A percentile compares a stretch with the other conserved stretches of the same genome.
Evolutionary conservation across 352 stramenopile genomes (phyloP).

Genomic region (Salisapilia sapeloensis): DNA sequence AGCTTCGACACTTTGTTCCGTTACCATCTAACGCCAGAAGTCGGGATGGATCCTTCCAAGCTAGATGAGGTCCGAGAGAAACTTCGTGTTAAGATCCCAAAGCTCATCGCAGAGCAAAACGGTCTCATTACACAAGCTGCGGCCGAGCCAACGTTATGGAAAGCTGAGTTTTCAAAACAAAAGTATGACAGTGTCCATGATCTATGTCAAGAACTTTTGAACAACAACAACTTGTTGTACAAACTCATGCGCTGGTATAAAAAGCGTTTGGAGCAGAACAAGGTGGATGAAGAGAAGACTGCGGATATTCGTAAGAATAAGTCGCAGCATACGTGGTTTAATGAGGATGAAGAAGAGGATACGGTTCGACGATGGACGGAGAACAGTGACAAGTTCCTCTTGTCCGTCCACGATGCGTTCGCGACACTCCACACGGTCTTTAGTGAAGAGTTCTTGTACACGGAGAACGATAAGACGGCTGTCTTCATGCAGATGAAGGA

Average conservation of each 20-base stretch:
- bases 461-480: too few species aligned
- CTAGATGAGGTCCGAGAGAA: conserved; percentile 1
- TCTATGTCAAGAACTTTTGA: conserved; percentile 5
- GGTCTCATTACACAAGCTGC: conserved; percentile 3
- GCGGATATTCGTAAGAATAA: too few species aligned
- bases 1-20: conserved; percentile 4
- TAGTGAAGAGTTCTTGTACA: too few species aligned
- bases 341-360: too few species aligned
- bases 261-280: not conserved
- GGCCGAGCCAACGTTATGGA: conserved; percentile 6
- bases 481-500: conserved; percentile 11
- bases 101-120: conserved; percentile 4
- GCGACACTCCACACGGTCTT: too few species aligned
- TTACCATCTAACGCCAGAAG: conserved; percentile 2
- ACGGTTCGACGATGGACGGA: too few species aligned
- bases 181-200: conserved; percentile 9
- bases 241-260: conserved; percentile 7
- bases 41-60: conserved; percentile 1
- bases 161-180: conserved; percentile 5
- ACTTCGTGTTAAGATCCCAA: conserved; percentile 2
- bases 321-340: not conserved
- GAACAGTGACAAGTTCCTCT: too few species aligned
- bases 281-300: not conserved
- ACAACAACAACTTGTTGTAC: conserved; percentile 7
- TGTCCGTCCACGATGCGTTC: too few species aligned